Percentiles rank a stretch among this genome's conserved stretches.
Conservation (phyloP, 768 basidiomycete species). For the Rhizopogon roseolus region DNA sequence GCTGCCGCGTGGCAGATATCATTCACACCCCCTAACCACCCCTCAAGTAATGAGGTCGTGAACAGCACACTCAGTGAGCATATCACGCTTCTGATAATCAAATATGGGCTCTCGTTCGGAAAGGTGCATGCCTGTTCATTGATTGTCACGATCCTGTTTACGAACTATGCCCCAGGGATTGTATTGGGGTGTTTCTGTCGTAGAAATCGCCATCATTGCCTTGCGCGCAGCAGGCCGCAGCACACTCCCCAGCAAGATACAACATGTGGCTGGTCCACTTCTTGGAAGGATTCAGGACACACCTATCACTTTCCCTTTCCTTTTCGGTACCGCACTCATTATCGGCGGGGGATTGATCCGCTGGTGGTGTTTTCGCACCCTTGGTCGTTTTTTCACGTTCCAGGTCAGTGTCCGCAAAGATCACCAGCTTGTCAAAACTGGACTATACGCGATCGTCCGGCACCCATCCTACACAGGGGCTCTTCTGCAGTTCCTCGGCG, state of each 20-base stretch:
- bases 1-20: conserved; percentile 36
- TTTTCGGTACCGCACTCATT: conserved; percentile 14
- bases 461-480: conserved; percentile 26
- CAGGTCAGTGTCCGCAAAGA: conserved; percentile 16
- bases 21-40: conserved; percentile 42
- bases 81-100: neutral
- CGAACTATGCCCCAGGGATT: neutral
- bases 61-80: neutral
- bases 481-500: conserved; percentile 6
- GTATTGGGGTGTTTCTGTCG: neutral
- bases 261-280: neutral
- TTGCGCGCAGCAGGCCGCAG: neutral
- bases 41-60: conserved; percentile 29
- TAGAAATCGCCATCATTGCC: neutral
- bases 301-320: conserved; percentile 8
- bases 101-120: neutral
- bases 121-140: neutral
- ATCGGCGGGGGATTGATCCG: conserved; percentile 17
- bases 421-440: conserved; percentile 23
- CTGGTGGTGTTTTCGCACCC: conserved; percentile 17
- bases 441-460: conserved; percentile 25
- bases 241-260: neutral
- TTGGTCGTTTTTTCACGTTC: conserved; percentile 26
- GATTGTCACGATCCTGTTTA: neutral
- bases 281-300: neutral